Percentiles rank a stretch among this genome's conserved stretches.
Evolutionary conservation across 192 early-diverging fungal species (phyloP).

Genomic region (Lunasporangiospora selenospora): DNA sequence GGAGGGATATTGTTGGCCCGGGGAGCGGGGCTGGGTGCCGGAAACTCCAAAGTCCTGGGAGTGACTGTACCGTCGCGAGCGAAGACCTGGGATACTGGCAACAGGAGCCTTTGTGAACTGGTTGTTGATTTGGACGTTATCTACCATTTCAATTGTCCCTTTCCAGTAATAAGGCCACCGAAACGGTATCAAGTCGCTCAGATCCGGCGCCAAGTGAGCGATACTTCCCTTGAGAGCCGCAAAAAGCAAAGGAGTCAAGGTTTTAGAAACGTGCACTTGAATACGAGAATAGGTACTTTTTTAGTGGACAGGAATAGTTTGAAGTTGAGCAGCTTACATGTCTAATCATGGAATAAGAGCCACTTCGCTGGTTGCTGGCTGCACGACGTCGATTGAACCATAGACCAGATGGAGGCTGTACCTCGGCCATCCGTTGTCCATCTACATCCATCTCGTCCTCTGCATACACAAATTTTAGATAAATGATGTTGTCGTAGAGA

Average conservation of each 20-base stretch:
- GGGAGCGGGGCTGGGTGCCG: too few species aligned
- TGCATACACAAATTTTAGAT: slow-evolving; percentile 60
- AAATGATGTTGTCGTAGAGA: slow-evolving; percentile 66
- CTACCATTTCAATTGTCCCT: slow-evolving; percentile 44
- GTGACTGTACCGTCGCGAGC: slow-evolving; percentile 14
- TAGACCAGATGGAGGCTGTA: slow-evolving; percentile 13
- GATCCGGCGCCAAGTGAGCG: slow-evolving; percentile 31
- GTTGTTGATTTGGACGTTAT: slow-evolving; percentile 48
- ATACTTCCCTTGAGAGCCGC: slow-evolving; percentile 48
- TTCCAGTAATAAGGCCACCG: slow-evolving; percentile 49
- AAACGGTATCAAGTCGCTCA: slow-evolving; percentile 40
- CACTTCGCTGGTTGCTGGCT: slow-evolving; percentile 27
- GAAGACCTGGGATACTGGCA: slow-evolving; percentile 18
- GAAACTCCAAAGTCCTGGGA: too few species aligned
- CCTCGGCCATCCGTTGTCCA: slow-evolving; percentile 36
- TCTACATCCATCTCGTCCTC: slow-evolving; percentile 57
- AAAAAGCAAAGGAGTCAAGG: too few species aligned
- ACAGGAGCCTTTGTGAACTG: slow-evolving; percentile 36
- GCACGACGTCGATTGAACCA: slow-evolving; percentile 42
- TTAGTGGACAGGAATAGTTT: too few species aligned
- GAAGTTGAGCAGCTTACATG: slow-evolving; percentile 35
- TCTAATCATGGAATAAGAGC: slow-evolving; percentile 52
- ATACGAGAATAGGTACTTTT: too few species aligned
- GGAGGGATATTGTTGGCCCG: too few species aligned
- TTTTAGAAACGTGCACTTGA: slow-evolving; percentile 46